Evolutionary conservation across 2,329 filamentous ascomycete species (phyloP).

Genomic region (Colletotrichum limetticola): DNA sequence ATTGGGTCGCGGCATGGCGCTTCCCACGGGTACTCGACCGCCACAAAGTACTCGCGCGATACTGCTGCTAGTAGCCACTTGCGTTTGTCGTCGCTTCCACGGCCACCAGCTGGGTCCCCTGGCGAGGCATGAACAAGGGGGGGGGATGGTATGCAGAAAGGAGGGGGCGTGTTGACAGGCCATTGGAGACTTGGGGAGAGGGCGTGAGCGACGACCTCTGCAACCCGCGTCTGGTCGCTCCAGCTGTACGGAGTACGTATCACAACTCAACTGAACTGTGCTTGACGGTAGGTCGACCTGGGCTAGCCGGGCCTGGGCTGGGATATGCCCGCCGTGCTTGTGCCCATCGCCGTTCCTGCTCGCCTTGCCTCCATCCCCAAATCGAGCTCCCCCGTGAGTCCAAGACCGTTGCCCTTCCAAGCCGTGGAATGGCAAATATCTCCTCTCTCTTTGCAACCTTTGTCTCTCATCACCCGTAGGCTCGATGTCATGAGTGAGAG

Average conservation of each 20-base stretch:
- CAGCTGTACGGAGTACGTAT: not conserved
- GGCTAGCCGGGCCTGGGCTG: conserved; percentile 1
- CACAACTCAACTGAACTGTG: not conserved
- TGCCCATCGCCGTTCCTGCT: not conserved
- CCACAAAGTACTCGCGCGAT: conserved; percentile 31
- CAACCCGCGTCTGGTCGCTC: conserved; percentile 9
- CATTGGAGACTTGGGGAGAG: conserved; percentile 22
- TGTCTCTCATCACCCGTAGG: not conserved
- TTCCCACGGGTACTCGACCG: conserved; percentile 35
- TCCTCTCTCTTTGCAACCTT: not conserved
- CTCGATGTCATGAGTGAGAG: not conserved
- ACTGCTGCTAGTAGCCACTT: conserved; percentile 26
- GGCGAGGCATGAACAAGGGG: conserved; percentile 24
- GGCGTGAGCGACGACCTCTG: conserved; percentile 15
- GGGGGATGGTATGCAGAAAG: conserved; percentile 30
- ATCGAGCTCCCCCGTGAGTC: not conserved
- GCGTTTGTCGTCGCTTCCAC: conserved; percentile 26
- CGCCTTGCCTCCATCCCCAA: not conserved
- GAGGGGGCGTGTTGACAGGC: conserved; percentile 27
- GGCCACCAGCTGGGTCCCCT: conserved; percentile 22
- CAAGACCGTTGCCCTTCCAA: not conserved
- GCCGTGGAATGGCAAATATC: not conserved
- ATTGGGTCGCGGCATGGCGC: conserved; percentile 43
- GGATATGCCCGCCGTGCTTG: conserved; percentile 4
- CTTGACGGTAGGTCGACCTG: conserved; percentile 5